Conservation (phyloP, 805 yeast genomes). For the Monosporozyma servazzii region DNA sequence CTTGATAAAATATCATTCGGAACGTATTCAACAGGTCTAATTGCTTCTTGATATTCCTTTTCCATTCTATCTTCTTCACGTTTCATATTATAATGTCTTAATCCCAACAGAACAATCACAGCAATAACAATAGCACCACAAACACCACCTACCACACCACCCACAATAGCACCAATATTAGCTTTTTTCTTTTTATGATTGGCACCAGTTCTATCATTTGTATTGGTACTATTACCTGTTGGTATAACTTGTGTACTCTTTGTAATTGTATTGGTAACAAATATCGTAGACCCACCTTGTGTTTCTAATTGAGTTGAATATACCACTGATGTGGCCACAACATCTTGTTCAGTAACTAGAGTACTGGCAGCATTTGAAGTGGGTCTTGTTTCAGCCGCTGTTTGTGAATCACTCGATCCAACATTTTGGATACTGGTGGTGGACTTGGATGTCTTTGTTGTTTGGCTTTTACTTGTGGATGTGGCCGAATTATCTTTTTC, state of each 20-base stretch:
- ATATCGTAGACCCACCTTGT: constrained; percentile 25
- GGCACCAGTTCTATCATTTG: neutral
- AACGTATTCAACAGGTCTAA: constrained; percentile 36
- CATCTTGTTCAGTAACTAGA: neutral
- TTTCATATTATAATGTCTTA: constrained; percentile 31
- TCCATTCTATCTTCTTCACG: constrained; percentile 43
- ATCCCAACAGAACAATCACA: constrained; percentile 31
- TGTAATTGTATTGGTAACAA: constrained; percentile 22
- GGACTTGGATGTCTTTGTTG: neutral
- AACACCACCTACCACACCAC: constrained; percentile 53
- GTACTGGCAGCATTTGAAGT: neutral
- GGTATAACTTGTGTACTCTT: constrained; percentile 12
- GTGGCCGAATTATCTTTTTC: constrained; percentile 2
- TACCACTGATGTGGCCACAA: constrained; percentile 12
- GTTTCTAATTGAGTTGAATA: constrained; percentile 20
- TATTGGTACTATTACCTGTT: constrained; percentile 8
- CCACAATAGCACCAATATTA: constrained; percentile 50
- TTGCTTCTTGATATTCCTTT: constrained; percentile 48
- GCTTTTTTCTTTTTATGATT: constrained; percentile 12
- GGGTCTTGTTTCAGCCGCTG: neutral
- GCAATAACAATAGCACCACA: constrained; percentile 38
- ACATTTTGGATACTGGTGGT: neutral
- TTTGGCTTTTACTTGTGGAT: constrained; percentile 4
- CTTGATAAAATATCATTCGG: constrained; percentile 2
- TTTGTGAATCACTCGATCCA: neutral